Evolutionary conservation across 768 basidiomycete genomes (phyloP), one percentile per base, ranked within the genome.

Genomic region (Xerocomus brunneocitrinus): DNA sequence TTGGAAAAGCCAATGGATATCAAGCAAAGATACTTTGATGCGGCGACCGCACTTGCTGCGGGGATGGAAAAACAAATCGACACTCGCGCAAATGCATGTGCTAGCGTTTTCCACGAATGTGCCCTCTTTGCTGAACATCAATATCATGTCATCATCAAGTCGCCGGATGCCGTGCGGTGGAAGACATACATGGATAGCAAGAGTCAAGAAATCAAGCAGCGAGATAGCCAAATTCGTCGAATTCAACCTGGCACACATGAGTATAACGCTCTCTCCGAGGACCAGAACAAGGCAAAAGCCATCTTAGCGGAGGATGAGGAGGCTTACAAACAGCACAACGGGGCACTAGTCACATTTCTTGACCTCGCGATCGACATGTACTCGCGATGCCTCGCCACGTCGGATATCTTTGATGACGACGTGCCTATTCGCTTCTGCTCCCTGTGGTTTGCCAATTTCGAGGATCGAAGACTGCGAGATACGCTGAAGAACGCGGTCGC

Each of bases 111-210:
- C 66, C 83, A 86, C 55, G 80, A 89, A 60, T 98, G 83, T 65
- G 97, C 95, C 0, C 76, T 79, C 25, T 98, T 98, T 62, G 90
- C 95, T 0, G 93, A 98, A 62, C 76, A 79, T 12, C 95, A 98
- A 62, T 94, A 90, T 63, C 81, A 87, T 55, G 74, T 81, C 2
- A 80, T 89, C 34, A 67, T 78, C 16, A 79, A 82, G 56, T 87
- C 89, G 0, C 80, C 87, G 0, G 91, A 91, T 56, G 78, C 79
- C 0, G 63, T 86, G 12, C 76, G 88, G 40, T 81, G 83, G 71
- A 85, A 83, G 59, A 71, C 84, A 0, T 91, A 92, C 61, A 74
- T 80, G 5, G 84, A 87, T 28, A 82, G 89, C 47, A 91, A 91
- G 69, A 74, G 66, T 24, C 74, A 78, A 54, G 89, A 95, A 65